Percentiles rank a stretch among this genome's conserved stretches.
Evolutionary conservation across 2,329 filamentous ascomycete species (phyloP).

Genomic region (Aspergillus pseudoterreus): DNA sequence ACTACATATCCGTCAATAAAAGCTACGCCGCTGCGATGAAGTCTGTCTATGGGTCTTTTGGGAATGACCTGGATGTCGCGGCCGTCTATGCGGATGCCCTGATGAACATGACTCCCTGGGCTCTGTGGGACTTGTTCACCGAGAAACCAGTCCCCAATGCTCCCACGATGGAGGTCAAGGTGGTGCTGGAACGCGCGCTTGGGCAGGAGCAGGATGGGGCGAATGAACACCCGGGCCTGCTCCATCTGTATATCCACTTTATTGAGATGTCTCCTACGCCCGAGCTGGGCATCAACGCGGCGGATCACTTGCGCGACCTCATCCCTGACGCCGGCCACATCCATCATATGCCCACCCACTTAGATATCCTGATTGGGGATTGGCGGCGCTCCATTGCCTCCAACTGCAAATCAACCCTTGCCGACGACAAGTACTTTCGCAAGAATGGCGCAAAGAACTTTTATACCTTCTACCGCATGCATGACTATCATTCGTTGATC

Average conservation of each 20-base stretch:
- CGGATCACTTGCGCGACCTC: slow-evolving; percentile 66
- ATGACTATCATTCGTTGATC: slow-evolving; percentile 68
- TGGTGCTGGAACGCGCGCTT: slow-evolving; percentile 57
- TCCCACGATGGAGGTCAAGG: slow-evolving; percentile 55
- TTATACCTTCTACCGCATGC: slow-evolving; percentile 69
- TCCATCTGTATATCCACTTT: slow-evolving; percentile 72
- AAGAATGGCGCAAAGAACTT: slow-evolving; percentile 61
- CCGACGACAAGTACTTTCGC: slow-evolving; percentile 62
- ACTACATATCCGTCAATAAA: slow-evolving; percentile 53
- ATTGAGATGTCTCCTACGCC: slow-evolving; percentile 70
- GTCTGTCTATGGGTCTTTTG: slow-evolving; percentile 48
- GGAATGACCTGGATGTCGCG: slow-evolving; percentile 57
- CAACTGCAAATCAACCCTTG: slow-evolving; percentile 61
- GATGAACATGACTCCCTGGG: slow-evolving; percentile 64
- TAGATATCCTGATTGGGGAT: slow-evolving; percentile 68
- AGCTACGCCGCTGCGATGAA: slow-evolving; percentile 61
- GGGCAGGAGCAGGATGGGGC: slow-evolving; percentile 44
- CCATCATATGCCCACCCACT: slow-evolving; percentile 70
- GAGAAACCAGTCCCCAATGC: slow-evolving; percentile 53
- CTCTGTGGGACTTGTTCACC: slow-evolving; percentile 58
- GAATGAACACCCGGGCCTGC: slow-evolving; percentile 60
- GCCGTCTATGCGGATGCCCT: slow-evolving; percentile 61
- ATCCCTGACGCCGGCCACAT: slow-evolving; percentile 66
- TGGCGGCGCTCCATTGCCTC: slow-evolving; percentile 62
- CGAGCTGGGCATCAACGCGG: slow-evolving; percentile 57